Evolutionary conservation across 352 stramenopile species (phyloP).

Genomic region (Phytophthora tentaculata): DNA sequence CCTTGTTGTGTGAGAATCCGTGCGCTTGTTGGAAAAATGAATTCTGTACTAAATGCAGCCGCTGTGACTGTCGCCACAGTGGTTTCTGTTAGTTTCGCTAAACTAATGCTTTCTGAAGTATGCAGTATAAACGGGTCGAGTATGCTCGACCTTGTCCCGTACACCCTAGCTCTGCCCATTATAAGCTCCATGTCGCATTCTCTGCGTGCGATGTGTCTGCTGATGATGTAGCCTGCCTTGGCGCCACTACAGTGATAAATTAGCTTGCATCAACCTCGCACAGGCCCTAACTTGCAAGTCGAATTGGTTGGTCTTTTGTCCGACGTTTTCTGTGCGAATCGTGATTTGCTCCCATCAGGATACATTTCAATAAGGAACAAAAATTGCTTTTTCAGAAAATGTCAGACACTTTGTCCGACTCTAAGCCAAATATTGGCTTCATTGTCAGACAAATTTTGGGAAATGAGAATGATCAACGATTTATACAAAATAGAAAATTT

Average conservation of each 20-base stretch:
- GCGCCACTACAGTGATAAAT: not conserved
- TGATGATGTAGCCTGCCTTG: not conserved
- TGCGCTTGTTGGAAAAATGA: not conserved
- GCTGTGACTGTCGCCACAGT: not conserved
- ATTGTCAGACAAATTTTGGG: no score
- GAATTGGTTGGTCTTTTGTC: no score
- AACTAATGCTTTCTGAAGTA: not conserved
- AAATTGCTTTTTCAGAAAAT: no score
- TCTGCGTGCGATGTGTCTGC: not conserved
- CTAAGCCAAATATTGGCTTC: no score
- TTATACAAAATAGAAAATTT: no score
- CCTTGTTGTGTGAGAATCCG: not conserved
- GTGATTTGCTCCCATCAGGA: no score
- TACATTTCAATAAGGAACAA: no score
- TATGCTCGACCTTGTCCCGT: not conserved
- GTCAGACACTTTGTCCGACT: no score
- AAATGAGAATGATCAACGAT: no score
- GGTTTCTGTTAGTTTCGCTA: slow-evolving; percentile 1
- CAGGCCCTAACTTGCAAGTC: no score
- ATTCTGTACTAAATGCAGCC: not conserved
- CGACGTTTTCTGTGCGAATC: no score
- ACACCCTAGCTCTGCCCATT: not conserved
- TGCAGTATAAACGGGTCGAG: not conserved
- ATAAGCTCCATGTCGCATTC: not conserved
- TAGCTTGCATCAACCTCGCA: no score